phyloP scores from a whole-genome alignment of 768 basidiomycete species.

The Lactarius pseudohatsudake region DNA sequence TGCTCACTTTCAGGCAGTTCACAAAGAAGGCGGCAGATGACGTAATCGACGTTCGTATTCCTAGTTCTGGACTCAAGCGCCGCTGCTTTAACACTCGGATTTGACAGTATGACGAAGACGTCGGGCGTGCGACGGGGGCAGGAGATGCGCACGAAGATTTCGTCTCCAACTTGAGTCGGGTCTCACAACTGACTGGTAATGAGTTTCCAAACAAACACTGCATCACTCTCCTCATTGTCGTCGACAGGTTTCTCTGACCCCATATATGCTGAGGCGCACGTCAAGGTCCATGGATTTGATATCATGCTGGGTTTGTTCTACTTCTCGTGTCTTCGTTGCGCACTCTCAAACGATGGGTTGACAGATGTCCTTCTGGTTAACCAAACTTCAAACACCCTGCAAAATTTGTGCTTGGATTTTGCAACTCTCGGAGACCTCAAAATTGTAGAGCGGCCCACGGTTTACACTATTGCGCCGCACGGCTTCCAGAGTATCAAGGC shows the following conservation, averaged over 20 bases:
- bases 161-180: slow-evolving; percentile 88
- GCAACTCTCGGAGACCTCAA: slow-evolving; percentile 97
- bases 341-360: slow-evolving; percentile 5
- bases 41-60: slow-evolving; percentile 57
- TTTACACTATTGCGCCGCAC: slow-evolving; percentile 92
- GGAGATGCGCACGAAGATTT: slow-evolving; percentile 87
- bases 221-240: slow-evolving; percentile 11
- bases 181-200: slow-evolving; percentile 89
- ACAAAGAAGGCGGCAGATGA: slow-evolving; percentile 87
- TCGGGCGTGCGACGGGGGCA: slow-evolving; percentile 85
- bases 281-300: slow-evolving; percentile 97
- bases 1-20: slow-evolving; percentile 91
- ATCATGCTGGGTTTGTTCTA: slow-evolving; percentile 73
- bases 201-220: slow-evolving; percentile 1
- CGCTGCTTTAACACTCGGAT: background rate
- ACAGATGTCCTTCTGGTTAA: slow-evolving; percentile 95
- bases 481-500: slow-evolving; percentile 99
- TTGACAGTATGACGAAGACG: slow-evolving; percentile 79
- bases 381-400: slow-evolving; percentile 89
- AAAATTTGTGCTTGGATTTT: slow-evolving; percentile 96
- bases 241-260: slow-evolving; percentile 90
- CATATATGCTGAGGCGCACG: slow-evolving; percentile 96
- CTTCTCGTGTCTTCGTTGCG: background rate
- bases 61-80: slow-evolving; percentile 27
- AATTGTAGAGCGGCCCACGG: slow-evolving; percentile 91